Conservation (phyloP, 352 stramenopile genomes). For the Elongisporangium senticosum region DNA sequence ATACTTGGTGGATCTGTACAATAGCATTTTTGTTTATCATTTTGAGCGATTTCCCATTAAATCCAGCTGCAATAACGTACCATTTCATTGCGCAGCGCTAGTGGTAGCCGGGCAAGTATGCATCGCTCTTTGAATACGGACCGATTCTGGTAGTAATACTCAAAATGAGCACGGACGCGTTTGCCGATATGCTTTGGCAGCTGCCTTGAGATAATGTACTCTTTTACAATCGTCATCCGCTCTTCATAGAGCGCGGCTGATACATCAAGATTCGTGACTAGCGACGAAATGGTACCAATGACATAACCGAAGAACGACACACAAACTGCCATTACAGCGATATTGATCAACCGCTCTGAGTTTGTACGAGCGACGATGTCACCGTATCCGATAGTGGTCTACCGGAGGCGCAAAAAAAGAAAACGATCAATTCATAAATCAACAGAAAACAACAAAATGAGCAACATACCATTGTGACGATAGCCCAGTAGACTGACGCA, state of each 20-base stretch:
- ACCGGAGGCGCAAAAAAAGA: neutral
- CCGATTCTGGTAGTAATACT: conserved; percentile 83
- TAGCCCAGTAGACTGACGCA: conserved; percentile 89
- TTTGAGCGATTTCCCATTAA: neutral
- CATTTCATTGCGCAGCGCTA: conserved; percentile 78
- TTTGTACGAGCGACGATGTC: conserved; percentile 75
- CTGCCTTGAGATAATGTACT: conserved; percentile 79
- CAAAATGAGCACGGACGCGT: conserved; percentile 71
- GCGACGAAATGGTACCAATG: conserved; percentile 73
- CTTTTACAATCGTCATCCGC: conserved; percentile 77
- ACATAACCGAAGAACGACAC: conserved; percentile 86
- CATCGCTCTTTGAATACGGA: conserved; percentile 75
- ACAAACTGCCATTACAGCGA: conserved; percentile 75
- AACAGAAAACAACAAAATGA: neutral
- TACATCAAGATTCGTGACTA: conserved; percentile 80
- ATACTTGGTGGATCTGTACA: conserved; percentile 64
- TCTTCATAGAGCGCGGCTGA: conserved; percentile 65
- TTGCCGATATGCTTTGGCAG: conserved; percentile 72
- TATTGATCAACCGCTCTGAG: conserved; percentile 59
- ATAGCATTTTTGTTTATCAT: neutral
- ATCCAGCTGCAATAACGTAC: conserved; percentile 12
- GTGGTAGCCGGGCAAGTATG: conserved; percentile 65
- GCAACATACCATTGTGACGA: conserved; percentile 83
- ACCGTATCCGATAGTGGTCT: conserved; percentile 77
- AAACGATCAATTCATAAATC: neutral